These are phyloP conservation scores for Russula sp. DNA, from an alignment of 768 basidiomycete species.

Conservation along the genomic window DNA sequence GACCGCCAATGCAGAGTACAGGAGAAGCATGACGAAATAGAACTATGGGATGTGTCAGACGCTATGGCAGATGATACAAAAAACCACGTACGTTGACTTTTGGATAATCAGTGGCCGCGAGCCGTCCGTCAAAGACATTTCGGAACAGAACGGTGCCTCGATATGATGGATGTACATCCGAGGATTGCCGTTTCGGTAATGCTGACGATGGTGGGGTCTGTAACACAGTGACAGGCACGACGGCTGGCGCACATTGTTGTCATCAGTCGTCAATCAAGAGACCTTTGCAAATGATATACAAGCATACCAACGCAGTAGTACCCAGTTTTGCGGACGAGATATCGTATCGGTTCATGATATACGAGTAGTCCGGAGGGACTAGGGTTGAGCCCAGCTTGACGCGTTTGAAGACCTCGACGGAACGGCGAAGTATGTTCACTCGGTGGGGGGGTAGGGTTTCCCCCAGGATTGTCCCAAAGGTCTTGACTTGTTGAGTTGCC, in stretches of 20 bases:
- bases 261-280: slow-evolving; percentile 1
- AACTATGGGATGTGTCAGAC: slow-evolving; percentile 46
- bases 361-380: slow-evolving; percentile 45
- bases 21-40: slow-evolving; percentile 76
- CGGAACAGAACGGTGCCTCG: slow-evolving; percentile 75
- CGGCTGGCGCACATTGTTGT: slow-evolving; percentile 41
- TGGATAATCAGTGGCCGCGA: slow-evolving; percentile 92
- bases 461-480: slow-evolving; percentile 56
- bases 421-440: slow-evolving; percentile 35
- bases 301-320: slow-evolving; percentile 92
- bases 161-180: slow-evolving; percentile 72
- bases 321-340: slow-evolving; percentile 78
- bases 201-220: slow-evolving; percentile 25
- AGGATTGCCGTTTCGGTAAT: slow-evolving; percentile 31
- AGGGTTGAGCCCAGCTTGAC: slow-evolving; percentile 37
- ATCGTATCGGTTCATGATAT: slow-evolving; percentile 73
- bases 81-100: slow-evolving; percentile 76
- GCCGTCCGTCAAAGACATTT: slow-evolving; percentile 82
- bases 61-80: not conserved
- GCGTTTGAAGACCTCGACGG: slow-evolving; percentile 15
- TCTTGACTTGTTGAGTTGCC: slow-evolving; percentile 29
- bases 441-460: slow-evolving; percentile 50
- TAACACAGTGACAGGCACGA: slow-evolving; percentile 85
- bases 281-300: not conserved
- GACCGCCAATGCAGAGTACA: slow-evolving; percentile 63